phyloP scores from a whole-genome alignment of 129 eudicot species.

The Centrapalus pauciflorus region DNA sequence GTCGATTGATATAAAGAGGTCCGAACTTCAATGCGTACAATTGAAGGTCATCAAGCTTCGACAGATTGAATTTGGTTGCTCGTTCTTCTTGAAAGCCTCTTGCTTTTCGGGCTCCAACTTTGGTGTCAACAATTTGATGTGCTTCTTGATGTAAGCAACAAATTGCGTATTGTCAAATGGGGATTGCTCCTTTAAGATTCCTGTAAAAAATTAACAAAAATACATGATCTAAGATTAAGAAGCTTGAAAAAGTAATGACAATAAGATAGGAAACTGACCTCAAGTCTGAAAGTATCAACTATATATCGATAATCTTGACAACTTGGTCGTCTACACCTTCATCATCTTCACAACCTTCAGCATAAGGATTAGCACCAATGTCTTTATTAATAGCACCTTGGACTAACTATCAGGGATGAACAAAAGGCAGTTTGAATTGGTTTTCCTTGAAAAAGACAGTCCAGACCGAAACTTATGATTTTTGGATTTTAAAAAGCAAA shows the following conservation, averaged over 20 bases:
- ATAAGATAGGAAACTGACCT: constrained; percentile 42
- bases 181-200: constrained; percentile 66
- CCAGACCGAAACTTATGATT: too few species aligned
- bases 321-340: constrained; percentile 77
- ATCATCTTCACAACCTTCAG: constrained; percentile 70
- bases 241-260: too few species aligned
- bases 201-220: not conserved
- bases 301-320: constrained; percentile 71
- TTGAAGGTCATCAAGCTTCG: constrained; percentile 71
- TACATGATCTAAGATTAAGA: too few species aligned
- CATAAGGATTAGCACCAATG: constrained; percentile 74
- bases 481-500: too few species aligned
- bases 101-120: constrained; percentile 51
- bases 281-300: constrained; percentile 86
- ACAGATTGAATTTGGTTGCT: constrained; percentile 59
- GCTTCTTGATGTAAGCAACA: constrained; percentile 61
- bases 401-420: too few species aligned
- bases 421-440: too few species aligned
- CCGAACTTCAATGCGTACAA: constrained; percentile 39
- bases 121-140: constrained; percentile 59
- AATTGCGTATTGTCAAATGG: constrained; percentile 74
- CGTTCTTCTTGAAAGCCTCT: constrained; percentile 56
- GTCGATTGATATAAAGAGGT: not conserved
- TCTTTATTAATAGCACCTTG: constrained; percentile 65
- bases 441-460: too few species aligned